Evolutionary conservation across 164 flowering plant species (phyloP).

Genomic region (Buxus sempervirens): DNA sequence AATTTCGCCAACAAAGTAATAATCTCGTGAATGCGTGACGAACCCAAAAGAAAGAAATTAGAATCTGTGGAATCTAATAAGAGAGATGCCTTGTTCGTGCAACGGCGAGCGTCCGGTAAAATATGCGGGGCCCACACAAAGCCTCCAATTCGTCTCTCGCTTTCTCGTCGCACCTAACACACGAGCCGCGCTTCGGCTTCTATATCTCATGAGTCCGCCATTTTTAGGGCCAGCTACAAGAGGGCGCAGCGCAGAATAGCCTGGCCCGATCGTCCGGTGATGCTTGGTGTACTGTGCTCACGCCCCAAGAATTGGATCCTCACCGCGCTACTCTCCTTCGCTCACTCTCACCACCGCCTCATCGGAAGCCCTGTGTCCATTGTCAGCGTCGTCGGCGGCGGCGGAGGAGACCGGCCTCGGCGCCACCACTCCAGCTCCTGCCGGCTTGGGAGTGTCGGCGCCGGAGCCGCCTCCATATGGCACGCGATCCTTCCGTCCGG

Average conservation of each 20-base stretch:
- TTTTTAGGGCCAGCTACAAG: too few relatives aligned
- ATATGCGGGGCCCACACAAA: too few relatives aligned
- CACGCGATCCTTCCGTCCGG: conserved; percentile 56
- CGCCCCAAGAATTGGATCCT: conserved; percentile 64
- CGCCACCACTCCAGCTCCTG: conserved; percentile 39
- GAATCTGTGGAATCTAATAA: too few relatives aligned
- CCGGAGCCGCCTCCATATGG: conserved; percentile 61
- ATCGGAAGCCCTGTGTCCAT: conserved; percentile 13
- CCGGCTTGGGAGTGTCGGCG: conserved; percentile 18
- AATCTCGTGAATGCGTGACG: too few relatives aligned
- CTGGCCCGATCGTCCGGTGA: conserved; percentile 28
- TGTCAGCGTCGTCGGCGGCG: conserved; percentile 4
- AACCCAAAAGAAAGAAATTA: too few relatives aligned
- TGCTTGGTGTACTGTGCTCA: conserved; percentile 64
- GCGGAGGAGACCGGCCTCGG: conserved; percentile 9
- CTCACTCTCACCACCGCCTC: conserved; percentile 27
- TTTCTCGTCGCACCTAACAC: too few relatives aligned
- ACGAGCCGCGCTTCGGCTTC: too few relatives aligned
- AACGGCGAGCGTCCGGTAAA: too few relatives aligned
- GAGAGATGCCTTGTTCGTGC: too few relatives aligned
- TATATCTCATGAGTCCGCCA: too few relatives aligned
- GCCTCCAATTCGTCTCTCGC: too few relatives aligned
- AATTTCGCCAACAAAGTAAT: too few relatives aligned
- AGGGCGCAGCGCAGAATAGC: conserved; percentile 18
- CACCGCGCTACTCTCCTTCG: conserved; percentile 29